Percentiles rank a stretch among this genome's conserved stretches.
These are phyloP conservation scores for Moricandia arvensis DNA, from an alignment of 345 rosid genomes.

Conservation along the genomic window DNA sequence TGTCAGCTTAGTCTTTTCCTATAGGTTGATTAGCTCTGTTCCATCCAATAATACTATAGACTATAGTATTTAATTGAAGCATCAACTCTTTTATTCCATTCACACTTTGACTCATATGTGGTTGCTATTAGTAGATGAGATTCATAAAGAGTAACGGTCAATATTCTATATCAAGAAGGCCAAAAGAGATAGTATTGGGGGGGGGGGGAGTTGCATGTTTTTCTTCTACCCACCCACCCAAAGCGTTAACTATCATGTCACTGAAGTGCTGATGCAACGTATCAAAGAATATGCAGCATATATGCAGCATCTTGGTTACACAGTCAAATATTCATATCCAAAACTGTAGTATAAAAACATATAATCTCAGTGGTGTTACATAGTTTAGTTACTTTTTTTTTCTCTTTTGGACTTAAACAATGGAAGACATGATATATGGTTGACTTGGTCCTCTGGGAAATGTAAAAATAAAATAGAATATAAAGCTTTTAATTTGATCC, in stretches of 20 bases:
- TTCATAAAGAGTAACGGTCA: not conserved
- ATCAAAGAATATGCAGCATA: slow-evolving; percentile 18
- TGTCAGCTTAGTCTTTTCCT: not conserved
- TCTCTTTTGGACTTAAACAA: not conserved
- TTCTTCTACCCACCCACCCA: slow-evolving; percentile 17
- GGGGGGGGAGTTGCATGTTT: not conserved
- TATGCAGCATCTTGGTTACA: slow-evolving; percentile 16
- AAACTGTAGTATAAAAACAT: slow-evolving; percentile 12
- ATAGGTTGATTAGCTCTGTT: not conserved
- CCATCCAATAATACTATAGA: not conserved
- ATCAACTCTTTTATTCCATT: not conserved
- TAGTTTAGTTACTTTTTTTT: not conserved
- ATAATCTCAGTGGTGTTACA: not conserved
- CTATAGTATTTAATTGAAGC: not conserved
- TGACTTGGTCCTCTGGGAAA: slow-evolving; percentile 21
- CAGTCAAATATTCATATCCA: slow-evolving; percentile 30
- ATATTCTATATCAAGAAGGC: not conserved
- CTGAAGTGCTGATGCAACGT: slow-evolving; percentile 13
- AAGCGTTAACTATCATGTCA: slow-evolving; percentile 5
- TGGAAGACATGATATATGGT: slow-evolving; percentile 14
- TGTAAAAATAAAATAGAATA: not conserved
- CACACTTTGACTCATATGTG: not conserved
- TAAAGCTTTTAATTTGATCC: too few species aligned
- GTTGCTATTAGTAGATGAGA: slow-evolving; percentile 15
- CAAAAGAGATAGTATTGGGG: too few species aligned